A percentile compares a stretch with the other conserved stretches of the same genome.
Evolutionary conservation across 495 filamentous ascomycete genomes (phyloP).

Genomic region (Physcia stellaris): DNA sequence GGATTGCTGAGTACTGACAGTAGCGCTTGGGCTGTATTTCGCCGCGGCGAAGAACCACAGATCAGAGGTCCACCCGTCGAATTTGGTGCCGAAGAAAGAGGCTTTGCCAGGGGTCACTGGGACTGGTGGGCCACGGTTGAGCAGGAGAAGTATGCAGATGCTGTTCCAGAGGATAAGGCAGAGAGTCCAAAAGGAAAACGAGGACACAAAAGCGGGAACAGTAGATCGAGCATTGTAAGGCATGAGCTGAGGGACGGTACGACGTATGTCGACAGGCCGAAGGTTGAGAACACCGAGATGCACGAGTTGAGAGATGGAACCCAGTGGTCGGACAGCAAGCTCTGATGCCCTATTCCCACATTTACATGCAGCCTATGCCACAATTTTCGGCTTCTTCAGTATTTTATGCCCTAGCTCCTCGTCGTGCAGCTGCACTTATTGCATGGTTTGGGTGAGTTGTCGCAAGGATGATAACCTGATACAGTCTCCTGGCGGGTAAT

Average conservation of each 20-base stretch:
- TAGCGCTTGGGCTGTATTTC: constrained; percentile 55
- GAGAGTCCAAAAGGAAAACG: neutral
- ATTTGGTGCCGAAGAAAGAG: constrained; percentile 42
- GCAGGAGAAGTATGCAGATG: neutral
- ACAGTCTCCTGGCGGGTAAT: too few relatives aligned
- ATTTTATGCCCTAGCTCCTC: too few relatives aligned
- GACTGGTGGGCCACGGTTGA: constrained; percentile 33
- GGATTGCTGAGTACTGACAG: constrained; percentile 33
- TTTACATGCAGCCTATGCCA: too few relatives aligned
- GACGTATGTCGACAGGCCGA: constrained; percentile 23
- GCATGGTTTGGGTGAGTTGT: too few relatives aligned
- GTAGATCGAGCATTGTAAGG: constrained; percentile 1
- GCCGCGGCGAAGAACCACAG: constrained; percentile 28
- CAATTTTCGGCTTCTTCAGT: too few relatives aligned
- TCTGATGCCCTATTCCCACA: too few relatives aligned
- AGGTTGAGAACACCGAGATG: neutral
- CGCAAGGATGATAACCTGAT: too few relatives aligned
- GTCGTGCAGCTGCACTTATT: too few relatives aligned
- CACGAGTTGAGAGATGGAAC: constrained; percentile 37
- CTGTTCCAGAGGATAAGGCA: neutral
- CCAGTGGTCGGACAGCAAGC: constrained; percentile 1
- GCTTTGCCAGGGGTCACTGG: constrained; percentile 39
- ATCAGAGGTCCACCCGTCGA: constrained; percentile 53
- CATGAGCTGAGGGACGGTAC: constrained; percentile 36
- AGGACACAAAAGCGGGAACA: neutral